A percentile compares a stretch with the other conserved stretches of the same genome.
phyloP scores from a whole-genome alignment of 176 grass and related monocot genomes.

The Carex myosuroides region DNA sequence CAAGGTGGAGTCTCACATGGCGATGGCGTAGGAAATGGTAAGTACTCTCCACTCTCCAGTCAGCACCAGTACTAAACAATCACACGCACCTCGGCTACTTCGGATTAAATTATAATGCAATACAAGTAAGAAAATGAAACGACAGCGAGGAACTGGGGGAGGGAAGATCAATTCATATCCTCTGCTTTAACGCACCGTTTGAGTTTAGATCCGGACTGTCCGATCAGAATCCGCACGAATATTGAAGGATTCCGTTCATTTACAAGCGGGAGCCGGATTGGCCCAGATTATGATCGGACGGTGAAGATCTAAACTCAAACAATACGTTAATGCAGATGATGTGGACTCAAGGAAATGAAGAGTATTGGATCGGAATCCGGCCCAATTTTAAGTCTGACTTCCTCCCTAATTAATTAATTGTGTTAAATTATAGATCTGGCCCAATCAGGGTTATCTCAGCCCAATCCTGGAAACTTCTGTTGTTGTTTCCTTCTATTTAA shows the following conservation, averaged over 20 bases:
- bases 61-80: not conserved
- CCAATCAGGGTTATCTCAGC: not conserved
- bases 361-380: not conserved
- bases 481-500: not conserved
- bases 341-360: not conserved
- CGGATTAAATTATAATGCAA: not conserved
- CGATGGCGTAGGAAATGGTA: slow-evolving; percentile 2
- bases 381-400: not conserved
- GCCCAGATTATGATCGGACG: too few relatives aligned
- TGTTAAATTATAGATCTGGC: not conserved
- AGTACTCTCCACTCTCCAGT: not conserved
- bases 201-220: not conserved
- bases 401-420: not conserved
- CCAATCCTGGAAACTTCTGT: not conserved
- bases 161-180: not conserved
- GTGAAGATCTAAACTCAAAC: too few relatives aligned
- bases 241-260: too few relatives aligned
- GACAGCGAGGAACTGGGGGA: not conserved
- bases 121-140: not conserved
- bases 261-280: too few relatives aligned
- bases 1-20: slow-evolving; percentile 23
- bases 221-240: too few relatives aligned
- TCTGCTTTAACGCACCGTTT: not conserved
- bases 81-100: not conserved
- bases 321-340: too few relatives aligned